Conservation (phyloP, 768 basidiomycete genomes). For the Lentinula lateritia region DNA sequence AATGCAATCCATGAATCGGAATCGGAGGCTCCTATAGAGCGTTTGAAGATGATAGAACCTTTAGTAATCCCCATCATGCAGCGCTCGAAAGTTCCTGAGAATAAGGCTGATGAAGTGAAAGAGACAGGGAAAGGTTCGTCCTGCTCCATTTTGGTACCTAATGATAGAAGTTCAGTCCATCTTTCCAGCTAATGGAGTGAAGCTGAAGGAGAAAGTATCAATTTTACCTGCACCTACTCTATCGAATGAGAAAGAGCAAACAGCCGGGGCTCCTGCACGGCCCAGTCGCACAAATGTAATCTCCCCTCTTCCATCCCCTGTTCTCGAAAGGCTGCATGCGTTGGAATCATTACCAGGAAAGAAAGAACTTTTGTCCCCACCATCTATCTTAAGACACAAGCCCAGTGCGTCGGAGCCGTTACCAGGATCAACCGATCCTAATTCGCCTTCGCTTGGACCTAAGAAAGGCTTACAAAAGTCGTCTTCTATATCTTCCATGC, state of each 20-base stretch:
- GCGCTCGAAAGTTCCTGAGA: not conserved
- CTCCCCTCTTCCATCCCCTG: conserved; percentile 1
- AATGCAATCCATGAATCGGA: not conserved
- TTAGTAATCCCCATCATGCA: too few relatives aligned
- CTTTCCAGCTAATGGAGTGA: not conserved
- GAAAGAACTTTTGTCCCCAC: not conserved
- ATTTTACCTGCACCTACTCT: not conserved
- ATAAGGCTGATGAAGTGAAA: not conserved
- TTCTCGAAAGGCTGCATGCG: not conserved
- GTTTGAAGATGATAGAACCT: not conserved
- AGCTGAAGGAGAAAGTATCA: not conserved
- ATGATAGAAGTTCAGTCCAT: not conserved
- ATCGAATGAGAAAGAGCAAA: not conserved
- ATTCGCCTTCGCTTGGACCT: not conserved
- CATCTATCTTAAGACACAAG: not conserved
- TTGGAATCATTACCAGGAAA: not conserved
- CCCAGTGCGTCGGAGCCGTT: not conserved
- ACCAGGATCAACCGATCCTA: not conserved
- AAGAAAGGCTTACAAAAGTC: conserved; percentile 1
- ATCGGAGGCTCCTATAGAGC: not conserved
- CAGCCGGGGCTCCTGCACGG: not conserved
- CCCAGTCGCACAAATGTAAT: not conserved
- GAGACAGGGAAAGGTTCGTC: not conserved
- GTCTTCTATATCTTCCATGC: not conserved
- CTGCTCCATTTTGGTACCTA: not conserved